Evolutionary conservation across 805 yeast genomes (phyloP).

Genomic region (Metschnikowia matae): DNA sequence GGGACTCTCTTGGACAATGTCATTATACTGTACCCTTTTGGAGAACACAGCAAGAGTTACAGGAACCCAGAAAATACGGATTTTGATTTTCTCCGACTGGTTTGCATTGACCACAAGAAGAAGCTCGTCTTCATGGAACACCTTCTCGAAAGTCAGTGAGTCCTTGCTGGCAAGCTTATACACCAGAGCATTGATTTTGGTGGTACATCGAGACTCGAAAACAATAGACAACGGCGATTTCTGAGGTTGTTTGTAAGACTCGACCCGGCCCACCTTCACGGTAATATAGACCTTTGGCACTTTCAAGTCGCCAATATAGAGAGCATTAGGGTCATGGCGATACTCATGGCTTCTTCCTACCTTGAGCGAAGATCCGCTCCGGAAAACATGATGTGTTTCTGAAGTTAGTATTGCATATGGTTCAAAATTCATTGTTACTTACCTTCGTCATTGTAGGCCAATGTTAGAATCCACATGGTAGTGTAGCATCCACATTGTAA

Average conservation of each 20-base stretch:
- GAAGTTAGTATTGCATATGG: constrained; percentile 15
- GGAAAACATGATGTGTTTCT: constrained; percentile 14
- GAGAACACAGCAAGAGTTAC: constrained; percentile 16
- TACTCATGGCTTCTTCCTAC: constrained; percentile 30
- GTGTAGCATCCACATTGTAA: not conserved
- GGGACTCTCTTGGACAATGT: constrained; percentile 13
- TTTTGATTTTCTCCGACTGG: constrained; percentile 14
- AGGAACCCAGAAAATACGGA: constrained; percentile 21
- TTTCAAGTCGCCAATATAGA: constrained; percentile 25
- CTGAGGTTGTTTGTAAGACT: not conserved
- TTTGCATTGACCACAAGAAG: constrained; percentile 15
- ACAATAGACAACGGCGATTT: constrained; percentile 20
- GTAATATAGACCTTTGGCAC: constrained; percentile 31
- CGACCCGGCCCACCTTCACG: constrained; percentile 10
- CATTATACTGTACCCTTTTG: constrained; percentile 14
- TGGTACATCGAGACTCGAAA: constrained; percentile 29
- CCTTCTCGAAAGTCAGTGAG: constrained; percentile 8
- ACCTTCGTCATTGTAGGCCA: constrained; percentile 12
- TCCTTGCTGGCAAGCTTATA: constrained; percentile 19
- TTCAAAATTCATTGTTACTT: constrained; percentile 16
- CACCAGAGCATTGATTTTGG: constrained; percentile 25
- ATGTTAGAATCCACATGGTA: constrained; percentile 18
- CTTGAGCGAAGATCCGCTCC: constrained; percentile 9
- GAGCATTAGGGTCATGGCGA: constrained; percentile 16
- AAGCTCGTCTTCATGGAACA: constrained; percentile 8